These are phyloP conservation scores for Nannochloropsis gaditana DNA, from an alignment of 108 stramenopile genomes.

Conservation along the genomic window DNA sequence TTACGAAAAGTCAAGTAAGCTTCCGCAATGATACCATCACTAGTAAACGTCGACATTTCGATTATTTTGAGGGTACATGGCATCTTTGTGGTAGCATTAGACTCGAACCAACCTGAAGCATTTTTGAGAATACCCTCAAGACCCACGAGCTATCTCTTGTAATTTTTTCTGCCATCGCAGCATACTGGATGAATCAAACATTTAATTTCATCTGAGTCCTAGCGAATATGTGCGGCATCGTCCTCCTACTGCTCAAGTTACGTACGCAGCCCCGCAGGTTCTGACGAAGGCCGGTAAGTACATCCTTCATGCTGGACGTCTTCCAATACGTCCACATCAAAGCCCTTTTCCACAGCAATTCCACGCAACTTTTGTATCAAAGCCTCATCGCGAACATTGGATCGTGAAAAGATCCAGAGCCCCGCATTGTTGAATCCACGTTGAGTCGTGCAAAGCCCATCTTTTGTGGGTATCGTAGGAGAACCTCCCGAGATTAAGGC, in stretches of 20 bases:
- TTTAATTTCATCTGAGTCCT: no score
- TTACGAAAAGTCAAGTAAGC: no score
- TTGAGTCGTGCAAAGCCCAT: constrained; percentile 11
- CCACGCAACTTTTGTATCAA: not conserved
- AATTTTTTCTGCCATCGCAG: no score
- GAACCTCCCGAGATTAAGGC: not conserved
- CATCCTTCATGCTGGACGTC: constrained; percentile 16
- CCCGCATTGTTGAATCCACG: not conserved
- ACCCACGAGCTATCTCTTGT: no score
- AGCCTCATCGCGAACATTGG: not conserved
- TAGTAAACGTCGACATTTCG: no score
- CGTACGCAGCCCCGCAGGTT: not conserved
- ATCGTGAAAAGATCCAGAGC: not conserved
- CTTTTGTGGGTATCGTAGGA: not conserved
- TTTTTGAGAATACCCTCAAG: no score
- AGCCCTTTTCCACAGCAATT: not conserved
- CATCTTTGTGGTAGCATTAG: no score
- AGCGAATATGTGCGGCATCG: not conserved
- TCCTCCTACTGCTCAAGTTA: not conserved
- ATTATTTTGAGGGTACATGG: no score
- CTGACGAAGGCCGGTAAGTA: not conserved
- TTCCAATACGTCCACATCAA: constrained; percentile 14
- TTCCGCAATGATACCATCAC: no score
- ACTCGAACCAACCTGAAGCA: no score
- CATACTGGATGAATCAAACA: no score